These are phyloP conservation scores for Colletotrichum liriopes DNA, from an alignment of 2,329 filamentous ascomycete genomes.

Conservation along the genomic window DNA sequence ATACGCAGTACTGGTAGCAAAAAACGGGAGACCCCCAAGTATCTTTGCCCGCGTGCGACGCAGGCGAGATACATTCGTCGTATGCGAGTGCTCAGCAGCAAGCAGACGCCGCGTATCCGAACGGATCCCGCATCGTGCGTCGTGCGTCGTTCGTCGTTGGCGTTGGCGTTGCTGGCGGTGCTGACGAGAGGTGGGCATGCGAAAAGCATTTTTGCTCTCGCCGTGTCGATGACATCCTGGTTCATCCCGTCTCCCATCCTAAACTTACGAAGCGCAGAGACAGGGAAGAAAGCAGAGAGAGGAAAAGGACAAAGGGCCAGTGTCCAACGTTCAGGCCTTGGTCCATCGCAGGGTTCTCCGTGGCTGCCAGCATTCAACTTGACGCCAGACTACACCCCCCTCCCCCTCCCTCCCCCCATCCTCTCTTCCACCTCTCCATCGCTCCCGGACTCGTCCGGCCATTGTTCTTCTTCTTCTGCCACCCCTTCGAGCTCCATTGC, in stretches of 20 bases:
- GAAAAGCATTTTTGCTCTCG: neutral
- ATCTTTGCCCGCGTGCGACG: neutral
- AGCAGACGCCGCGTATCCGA: neutral
- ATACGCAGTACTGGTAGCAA: neutral
- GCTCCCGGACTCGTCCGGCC: neutral
- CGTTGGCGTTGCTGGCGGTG: neutral
- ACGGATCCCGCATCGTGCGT: neutral
- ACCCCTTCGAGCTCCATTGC: slow-evolving; percentile 5
- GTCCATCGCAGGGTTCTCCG: slow-evolving; percentile 29
- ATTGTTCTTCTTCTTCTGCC: neutral
- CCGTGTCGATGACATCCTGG: slow-evolving; percentile 19
- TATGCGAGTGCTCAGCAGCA: neutral
- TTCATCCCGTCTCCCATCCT: neutral
- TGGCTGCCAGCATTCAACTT: slow-evolving; percentile 37
- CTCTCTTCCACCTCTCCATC: neutral
- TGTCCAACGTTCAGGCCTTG: neutral
- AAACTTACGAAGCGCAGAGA: neutral
- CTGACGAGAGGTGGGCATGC: neutral
- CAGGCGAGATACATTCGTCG: neutral
- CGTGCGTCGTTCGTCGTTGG: neutral
- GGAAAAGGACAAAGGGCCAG: neutral
- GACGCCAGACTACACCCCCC: slow-evolving; percentile 29
- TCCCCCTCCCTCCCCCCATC: neutral
- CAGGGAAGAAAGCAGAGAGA: too few relatives aligned
- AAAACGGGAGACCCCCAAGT: neutral